phyloP scores from a whole-genome alignment of 169 alveolate species.

The Babesia sp. region DNA sequence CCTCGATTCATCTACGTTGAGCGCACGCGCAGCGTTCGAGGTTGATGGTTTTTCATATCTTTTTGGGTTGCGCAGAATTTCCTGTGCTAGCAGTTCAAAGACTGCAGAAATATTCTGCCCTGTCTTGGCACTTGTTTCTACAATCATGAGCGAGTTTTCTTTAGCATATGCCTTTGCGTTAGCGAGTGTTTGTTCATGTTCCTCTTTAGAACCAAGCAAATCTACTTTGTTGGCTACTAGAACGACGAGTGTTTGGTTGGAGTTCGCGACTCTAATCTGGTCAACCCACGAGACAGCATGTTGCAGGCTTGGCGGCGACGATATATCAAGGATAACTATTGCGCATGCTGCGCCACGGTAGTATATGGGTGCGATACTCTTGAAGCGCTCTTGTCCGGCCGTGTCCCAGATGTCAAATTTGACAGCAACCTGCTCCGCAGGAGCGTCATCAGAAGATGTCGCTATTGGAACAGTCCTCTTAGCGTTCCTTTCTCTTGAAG shows the following conservation, averaged over 20 bases:
- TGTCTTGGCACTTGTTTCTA: constrained; percentile 81
- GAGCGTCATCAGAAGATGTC: background rate
- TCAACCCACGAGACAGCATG: constrained; percentile 84
- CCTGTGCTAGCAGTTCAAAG: constrained; percentile 73
- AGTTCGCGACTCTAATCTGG: constrained; percentile 67
- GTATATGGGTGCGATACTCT: constrained; percentile 84
- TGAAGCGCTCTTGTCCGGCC: constrained; percentile 90
- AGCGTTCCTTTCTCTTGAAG: background rate
- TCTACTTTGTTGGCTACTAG: constrained; percentile 79
- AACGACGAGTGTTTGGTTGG: constrained; percentile 70
- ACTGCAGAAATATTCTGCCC: constrained; percentile 72
- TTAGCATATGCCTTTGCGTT: constrained; percentile 75
- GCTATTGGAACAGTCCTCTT: background rate
- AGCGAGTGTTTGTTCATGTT: constrained; percentile 67
- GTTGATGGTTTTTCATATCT: constrained; percentile 49
- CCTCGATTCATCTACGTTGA: constrained; percentile 30
- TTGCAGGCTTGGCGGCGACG: constrained; percentile 78
- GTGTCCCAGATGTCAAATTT: constrained; percentile 90
- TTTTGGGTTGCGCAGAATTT: constrained; percentile 48
- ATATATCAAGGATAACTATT: constrained; percentile 84
- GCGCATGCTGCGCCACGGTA: constrained; percentile 90
- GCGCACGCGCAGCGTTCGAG: constrained; percentile 1
- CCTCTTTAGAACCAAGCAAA: constrained; percentile 66
- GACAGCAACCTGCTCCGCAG: constrained; percentile 59
- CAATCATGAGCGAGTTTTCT: constrained; percentile 68